A percentile compares a stretch with the other conserved stretches of the same genome.
phyloP scores from a whole-genome alignment of 192 early-diverging fungal genomes.

The Ambispora gerdemannii region DNA sequence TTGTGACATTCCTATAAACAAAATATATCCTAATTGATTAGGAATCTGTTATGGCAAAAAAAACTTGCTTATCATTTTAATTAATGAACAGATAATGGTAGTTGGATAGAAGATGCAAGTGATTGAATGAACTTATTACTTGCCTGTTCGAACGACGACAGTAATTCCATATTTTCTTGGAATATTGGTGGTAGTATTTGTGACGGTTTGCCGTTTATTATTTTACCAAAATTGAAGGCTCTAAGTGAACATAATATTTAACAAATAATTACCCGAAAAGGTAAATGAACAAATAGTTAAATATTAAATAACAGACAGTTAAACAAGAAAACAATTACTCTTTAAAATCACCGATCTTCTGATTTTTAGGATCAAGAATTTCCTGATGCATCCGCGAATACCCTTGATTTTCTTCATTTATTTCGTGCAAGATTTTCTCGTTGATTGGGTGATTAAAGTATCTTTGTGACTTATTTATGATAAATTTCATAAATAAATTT shows the following conservation, averaged over 20 bases:
- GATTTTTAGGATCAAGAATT: slow-evolving; percentile 49
- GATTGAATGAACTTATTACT: too few species aligned
- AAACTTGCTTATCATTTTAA: not conserved
- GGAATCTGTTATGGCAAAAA: not conserved
- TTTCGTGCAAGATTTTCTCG: slow-evolving; percentile 42
- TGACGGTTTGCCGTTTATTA: slow-evolving; percentile 36
- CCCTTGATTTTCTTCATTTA: slow-evolving; percentile 49
- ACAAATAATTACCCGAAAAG: not conserved
- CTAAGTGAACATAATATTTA: slow-evolving; percentile 30
- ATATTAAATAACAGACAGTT: not conserved
- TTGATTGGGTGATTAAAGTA: slow-evolving; percentile 53
- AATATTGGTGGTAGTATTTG: slow-evolving; percentile 38
- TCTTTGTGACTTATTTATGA: slow-evolving; percentile 37
- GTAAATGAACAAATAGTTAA: not conserved
- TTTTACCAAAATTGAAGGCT: slow-evolving; percentile 55
- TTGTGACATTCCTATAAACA: slow-evolving; percentile 43
- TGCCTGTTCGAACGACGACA: slow-evolving; percentile 40
- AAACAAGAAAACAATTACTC: slow-evolving; percentile 46
- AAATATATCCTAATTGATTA: not conserved
- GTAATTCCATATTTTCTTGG: slow-evolving; percentile 26
- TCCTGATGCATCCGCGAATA: slow-evolving; percentile 54
- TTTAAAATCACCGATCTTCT: slow-evolving; percentile 56
- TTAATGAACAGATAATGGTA: not conserved
- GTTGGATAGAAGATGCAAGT: too few species aligned
- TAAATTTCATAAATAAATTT: not conserved